Evolutionary conservation across 2,329 filamentous ascomycete genomes (phyloP).

Genomic region (Neonectria faginata): DNA sequence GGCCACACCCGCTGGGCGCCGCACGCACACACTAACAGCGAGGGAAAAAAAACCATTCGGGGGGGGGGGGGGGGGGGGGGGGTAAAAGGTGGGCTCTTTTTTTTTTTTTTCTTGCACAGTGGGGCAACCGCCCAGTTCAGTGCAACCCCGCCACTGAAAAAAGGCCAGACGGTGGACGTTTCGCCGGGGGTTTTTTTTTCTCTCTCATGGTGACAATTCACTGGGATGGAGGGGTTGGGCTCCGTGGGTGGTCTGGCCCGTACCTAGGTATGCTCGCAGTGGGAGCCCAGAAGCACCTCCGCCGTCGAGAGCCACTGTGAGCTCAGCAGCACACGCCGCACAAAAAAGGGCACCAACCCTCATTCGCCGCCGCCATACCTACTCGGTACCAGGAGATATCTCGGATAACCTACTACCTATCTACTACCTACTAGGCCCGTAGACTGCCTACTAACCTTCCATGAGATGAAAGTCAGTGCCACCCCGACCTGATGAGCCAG

Average conservation of each 20-base stretch:
- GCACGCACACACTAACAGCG: conserved; percentile 17
- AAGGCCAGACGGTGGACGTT: conserved; percentile 9
- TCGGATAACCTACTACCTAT: conserved; percentile 12
- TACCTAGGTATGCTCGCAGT: not conserved
- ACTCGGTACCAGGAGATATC: conserved; percentile 25
- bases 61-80: no score
- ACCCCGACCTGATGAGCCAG: conserved; percentile 4
- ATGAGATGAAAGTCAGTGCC: not conserved
- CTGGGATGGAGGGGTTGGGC: conserved; percentile 23
- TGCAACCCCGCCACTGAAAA: conserved; percentile 23
- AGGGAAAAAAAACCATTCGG: conserved; percentile 42
- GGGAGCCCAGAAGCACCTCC: conserved; percentile 1
- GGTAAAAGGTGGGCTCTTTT: conserved; percentile 32
- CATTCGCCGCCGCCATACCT: conserved; percentile 30
- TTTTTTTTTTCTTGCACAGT: conserved; percentile 3
- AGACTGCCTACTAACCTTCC: not conserved
- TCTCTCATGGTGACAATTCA: conserved; percentile 12
- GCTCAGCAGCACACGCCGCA: conserved; percentile 25
- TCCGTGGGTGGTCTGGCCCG: not conserved
- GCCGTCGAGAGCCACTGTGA: conserved; percentile 4
- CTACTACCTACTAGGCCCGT: no score
- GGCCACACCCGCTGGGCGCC: conserved; percentile 7
- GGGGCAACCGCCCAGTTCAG: conserved; percentile 19
- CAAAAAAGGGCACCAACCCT: conserved; percentile 47
- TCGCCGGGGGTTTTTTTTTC: not conserved